Evolutionary conservation across 139 green algal species (phyloP), one percentile per base, ranked within the genome.

Genomic region (Bryopsis sp.): DNA sequence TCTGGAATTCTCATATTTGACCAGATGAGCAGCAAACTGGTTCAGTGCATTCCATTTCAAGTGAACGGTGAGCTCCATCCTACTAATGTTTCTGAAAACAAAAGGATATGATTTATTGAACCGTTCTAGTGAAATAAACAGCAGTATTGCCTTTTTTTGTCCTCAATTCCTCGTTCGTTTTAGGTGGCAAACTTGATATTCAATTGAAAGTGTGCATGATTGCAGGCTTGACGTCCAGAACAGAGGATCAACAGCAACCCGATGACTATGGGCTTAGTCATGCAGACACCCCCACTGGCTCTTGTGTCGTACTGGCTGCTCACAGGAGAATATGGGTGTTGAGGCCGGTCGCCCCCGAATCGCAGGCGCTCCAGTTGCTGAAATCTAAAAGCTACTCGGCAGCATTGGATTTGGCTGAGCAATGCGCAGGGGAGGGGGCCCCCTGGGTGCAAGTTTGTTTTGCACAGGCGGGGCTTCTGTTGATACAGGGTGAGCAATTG

Each of bases 391-490:
- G 37, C 37, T 31, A 48, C 39, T 35, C 39, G 7, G 62, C 62
- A 34, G 62, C 62, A 35, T 69, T 69, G 37, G 62, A 69, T 38
- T 35, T 69, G 37, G 62, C 62, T 37, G 62, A 69, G 37, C 39
- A 57, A 7, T 69, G 62, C 37, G 32, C 35, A 7, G 37, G 35
- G 3, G 39, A 69, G 37, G 39, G 31, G 28, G 43, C 11, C 11
- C 43, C 43, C 43, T 69, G 62, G 62, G 62, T 37, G 19, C 31
- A 50, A 50, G 39, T 50, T 7, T 34, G 48, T 24, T 69, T 58
- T 31, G 62, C 62, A 35, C 62, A 69, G 43, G 62, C 62, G 11
- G 62, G 62, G 26, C 26, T 69, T 35, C 62, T 69, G 5, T 35
- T 69, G 8, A 24, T 69, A 54, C 62, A 69, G 54, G 36, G 62